These are phyloP conservation scores for Wilcoxina mikolae DNA, from an alignment of 495 filamentous ascomycete genomes.

Conservation along the genomic window DNA sequence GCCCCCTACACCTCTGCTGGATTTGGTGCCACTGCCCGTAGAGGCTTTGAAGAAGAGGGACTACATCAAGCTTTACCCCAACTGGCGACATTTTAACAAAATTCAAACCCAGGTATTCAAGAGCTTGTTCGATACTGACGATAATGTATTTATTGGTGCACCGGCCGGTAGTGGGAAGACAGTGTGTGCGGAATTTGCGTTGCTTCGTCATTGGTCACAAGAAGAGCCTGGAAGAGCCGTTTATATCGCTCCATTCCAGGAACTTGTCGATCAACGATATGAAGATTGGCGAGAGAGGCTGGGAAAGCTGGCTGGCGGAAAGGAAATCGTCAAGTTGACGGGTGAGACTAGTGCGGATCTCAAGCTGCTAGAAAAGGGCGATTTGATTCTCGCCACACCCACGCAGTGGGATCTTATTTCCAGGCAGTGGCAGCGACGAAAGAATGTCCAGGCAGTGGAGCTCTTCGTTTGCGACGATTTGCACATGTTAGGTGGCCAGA, in stretches of 20 bases:
- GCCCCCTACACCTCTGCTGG: conserved; percentile 75
- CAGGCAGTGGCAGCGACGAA: conserved; percentile 85
- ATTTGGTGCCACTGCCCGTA: conserved; percentile 80
- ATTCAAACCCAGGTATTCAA: conserved; percentile 96
- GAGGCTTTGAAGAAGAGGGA: conserved; percentile 76
- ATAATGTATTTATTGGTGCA: conserved; percentile 82
- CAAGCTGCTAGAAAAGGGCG: conserved; percentile 72
- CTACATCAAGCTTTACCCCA: conserved; percentile 63
- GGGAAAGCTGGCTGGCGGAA: conserved; percentile 57
- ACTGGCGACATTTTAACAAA: conserved; percentile 88
- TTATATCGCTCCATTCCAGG: conserved; percentile 92
- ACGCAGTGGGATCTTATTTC: conserved; percentile 92
- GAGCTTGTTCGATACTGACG: conserved; percentile 72
- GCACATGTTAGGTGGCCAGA: conserved; percentile 82
- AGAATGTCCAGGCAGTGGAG: conserved; percentile 82
- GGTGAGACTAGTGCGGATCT: conserved; percentile 88
- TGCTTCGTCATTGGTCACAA: conserved; percentile 76
- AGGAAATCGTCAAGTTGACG: conserved; percentile 83
- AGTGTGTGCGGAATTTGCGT: conserved; percentile 84
- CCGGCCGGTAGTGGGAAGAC: conserved; percentile 93
- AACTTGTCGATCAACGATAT: conserved; percentile 65
- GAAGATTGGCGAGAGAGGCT: conserved; percentile 76
- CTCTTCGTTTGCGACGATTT: conserved; percentile 94
- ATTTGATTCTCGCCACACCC: conserved; percentile 86
- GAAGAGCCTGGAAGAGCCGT: conserved; percentile 63